Base-by-base conservation (phyloP, 305 asterid genomes). In the Solanum hybrid region DNA sequence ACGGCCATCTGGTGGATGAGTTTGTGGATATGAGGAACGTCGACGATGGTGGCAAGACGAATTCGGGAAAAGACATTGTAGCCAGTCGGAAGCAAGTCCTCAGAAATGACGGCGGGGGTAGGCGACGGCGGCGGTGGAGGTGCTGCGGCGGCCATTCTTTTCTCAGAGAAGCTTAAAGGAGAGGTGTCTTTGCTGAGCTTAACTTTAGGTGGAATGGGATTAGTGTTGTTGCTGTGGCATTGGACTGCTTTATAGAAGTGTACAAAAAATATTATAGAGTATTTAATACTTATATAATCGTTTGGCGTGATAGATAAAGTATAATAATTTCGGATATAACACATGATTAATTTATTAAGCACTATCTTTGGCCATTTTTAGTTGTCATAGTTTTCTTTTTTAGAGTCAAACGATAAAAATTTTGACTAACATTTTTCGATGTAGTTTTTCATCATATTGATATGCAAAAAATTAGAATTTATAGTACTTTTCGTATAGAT, bases 1-100 rank as follows among this genome's bases (percentile, higher is more conserved):
- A 94, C 95, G 88, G 99, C 99, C 98, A 95, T 95, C 91, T 96
- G 95, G 94, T 96, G 94, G 92, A 96, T 96, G 92, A 95, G 98
- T 87, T 93, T 95, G 94, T 94, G 98, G 90, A 97, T 93, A 92
- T 93, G 94, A 42, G 98, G 98, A 51, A 95, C 96, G 89, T 96
- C 99, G 11, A 88, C 36, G 37, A 64, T 84, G 76, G 96, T 92
- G 88, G 96, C 98, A 78, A 97, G 95, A 4, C 98, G 98, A 90
- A 95, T 94, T 91, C 99, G 98, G 86, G 96, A 90, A 91, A 94
- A 97, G 87, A 96, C 94, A 2, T 94, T 91, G 90, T 93, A 91
- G 51, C 95, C 94, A 81, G 95, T 61, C 6, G 95, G 98, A 2
- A 85, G 90, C 6, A 61, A 82, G 64, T 86, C 90, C 88, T 24